These are phyloP conservation scores for Lophiostoma macrostomum DNA, from an alignment of 495 filamentous ascomycete genomes.

Conservation along the genomic window DNA sequence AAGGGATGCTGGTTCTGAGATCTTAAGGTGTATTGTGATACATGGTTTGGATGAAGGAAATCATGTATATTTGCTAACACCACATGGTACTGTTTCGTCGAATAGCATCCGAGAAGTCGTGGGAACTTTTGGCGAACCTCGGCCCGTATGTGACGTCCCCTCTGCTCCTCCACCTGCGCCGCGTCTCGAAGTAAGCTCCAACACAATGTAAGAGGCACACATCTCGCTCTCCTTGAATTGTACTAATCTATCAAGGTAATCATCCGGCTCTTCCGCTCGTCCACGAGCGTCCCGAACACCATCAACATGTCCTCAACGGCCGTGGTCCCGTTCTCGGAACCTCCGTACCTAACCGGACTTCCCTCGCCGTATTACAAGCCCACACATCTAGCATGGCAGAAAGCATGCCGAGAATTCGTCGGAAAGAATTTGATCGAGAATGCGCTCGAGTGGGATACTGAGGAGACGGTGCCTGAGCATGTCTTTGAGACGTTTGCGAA, in stretches of 20 bases:
- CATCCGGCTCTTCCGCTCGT: background rate
- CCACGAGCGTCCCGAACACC: no score
- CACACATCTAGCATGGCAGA: constrained; percentile 63
- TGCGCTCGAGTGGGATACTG: constrained; percentile 65
- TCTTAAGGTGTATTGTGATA: no score
- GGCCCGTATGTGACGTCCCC: background rate
- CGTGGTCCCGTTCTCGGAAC: constrained; percentile 67
- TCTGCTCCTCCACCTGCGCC: background rate
- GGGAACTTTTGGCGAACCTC: background rate
- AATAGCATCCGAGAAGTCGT: no score
- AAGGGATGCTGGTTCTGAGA: no score
- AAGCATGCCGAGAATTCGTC: constrained; percentile 63
- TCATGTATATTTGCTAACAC: no score
- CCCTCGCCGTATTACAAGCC: constrained; percentile 67
- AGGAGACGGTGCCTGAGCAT: constrained; percentile 57
- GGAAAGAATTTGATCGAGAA: constrained; percentile 56
- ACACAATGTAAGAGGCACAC: background rate
- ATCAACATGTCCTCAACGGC: constrained; percentile 21
- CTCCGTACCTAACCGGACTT: constrained; percentile 65
- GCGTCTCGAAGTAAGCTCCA: background rate
- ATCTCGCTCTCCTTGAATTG: background rate
- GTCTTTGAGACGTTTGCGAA: constrained; percentile 59
- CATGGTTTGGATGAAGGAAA: no score
- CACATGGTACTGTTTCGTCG: no score
- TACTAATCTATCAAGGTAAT: background rate